phyloP scores from a whole-genome alignment of 2,329 filamentous ascomycete species.

The Hansfordia pulvinata region DNA sequence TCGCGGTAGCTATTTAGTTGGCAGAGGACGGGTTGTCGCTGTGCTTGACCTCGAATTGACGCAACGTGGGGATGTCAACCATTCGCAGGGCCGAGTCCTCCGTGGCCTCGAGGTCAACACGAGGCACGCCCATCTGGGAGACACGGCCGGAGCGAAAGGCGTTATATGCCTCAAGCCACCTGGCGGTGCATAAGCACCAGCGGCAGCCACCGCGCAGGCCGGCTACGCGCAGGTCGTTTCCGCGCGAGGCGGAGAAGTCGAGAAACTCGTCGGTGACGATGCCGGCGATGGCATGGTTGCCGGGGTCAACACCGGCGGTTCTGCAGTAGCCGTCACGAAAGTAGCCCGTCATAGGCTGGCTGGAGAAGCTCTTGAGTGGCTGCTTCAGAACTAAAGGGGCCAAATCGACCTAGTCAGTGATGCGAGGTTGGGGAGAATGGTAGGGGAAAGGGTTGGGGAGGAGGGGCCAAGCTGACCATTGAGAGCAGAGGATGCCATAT shows the following conservation, averaged over 20 bases:
- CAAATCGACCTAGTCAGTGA: too few relatives aligned
- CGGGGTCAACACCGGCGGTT: constrained; percentile 22
- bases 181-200: constrained; percentile 47
- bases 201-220: constrained; percentile 44
- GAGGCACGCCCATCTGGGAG: constrained; percentile 14
- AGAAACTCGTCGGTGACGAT: constrained; percentile 47
- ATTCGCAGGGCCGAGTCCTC: constrained; percentile 35
- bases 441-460: too few relatives aligned
- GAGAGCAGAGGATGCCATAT: too few relatives aligned
- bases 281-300: constrained; percentile 46
- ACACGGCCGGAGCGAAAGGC: constrained; percentile 30
- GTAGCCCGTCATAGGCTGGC: constrained; percentile 45
- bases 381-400: constrained; percentile 36
- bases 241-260: constrained; percentile 41
- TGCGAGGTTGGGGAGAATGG: too few relatives aligned
- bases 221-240: constrained; percentile 41
- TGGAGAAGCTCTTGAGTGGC: constrained; percentile 42
- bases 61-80: constrained; percentile 31
- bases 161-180: constrained; percentile 47
- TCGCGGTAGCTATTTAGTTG: too few relatives aligned
- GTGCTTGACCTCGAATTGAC: constrained; percentile 26
- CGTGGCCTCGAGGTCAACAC: constrained; percentile 34
- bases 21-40: too few relatives aligned
- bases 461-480: too few relatives aligned
- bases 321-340: constrained; percentile 47